Conservation (phyloP, 1,139 yeast genomes). For the Wickerhamomyces sp. region DNA sequence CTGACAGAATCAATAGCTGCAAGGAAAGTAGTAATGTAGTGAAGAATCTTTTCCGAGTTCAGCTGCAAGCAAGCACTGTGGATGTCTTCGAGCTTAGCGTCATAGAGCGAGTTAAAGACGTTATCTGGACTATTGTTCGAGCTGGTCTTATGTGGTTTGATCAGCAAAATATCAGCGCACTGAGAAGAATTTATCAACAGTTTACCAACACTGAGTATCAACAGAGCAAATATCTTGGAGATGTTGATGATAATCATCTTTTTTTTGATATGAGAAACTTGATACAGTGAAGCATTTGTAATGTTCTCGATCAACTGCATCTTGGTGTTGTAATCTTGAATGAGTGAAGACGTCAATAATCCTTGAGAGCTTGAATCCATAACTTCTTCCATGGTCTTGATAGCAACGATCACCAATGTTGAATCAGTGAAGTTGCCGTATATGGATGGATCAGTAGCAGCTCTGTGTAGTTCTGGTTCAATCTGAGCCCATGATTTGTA, state of each 20-base stretch:
- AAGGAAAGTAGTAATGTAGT: conserved; percentile 14
- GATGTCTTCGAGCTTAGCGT: conserved; percentile 23
- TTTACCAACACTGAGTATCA: conserved; percentile 26
- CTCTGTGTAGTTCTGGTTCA: conserved; percentile 10
- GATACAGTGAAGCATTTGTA: conserved; percentile 19
- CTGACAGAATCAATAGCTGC: conserved; percentile 20
- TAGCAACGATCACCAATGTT: conserved; percentile 23
- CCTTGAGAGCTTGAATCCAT: conserved; percentile 30
- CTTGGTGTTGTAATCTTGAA: conserved; percentile 21
- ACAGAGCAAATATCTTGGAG: conserved; percentile 27
- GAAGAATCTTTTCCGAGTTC: conserved; percentile 13
- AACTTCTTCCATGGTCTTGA: conserved; percentile 28
- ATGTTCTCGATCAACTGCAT: conserved; percentile 18
- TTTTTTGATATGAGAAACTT: conserved; percentile 20
- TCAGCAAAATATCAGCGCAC: conserved; percentile 25
- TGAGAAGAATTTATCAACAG: conserved; percentile 25
- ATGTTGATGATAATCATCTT: conserved; percentile 30
- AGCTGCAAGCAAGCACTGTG: conserved; percentile 10
- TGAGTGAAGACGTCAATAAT: conserved; percentile 21
- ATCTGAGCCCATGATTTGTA: conserved; percentile 16
- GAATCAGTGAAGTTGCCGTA: conserved; percentile 18
- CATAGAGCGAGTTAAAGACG: conserved; percentile 22
- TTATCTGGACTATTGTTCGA: conserved; percentile 21
- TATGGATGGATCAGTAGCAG: conserved; percentile 4
- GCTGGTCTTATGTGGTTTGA: conserved; percentile 25